phyloP scores from a whole-genome alignment of 2,329 filamentous ascomycete genomes.

The Boeremia exigua region DNA sequence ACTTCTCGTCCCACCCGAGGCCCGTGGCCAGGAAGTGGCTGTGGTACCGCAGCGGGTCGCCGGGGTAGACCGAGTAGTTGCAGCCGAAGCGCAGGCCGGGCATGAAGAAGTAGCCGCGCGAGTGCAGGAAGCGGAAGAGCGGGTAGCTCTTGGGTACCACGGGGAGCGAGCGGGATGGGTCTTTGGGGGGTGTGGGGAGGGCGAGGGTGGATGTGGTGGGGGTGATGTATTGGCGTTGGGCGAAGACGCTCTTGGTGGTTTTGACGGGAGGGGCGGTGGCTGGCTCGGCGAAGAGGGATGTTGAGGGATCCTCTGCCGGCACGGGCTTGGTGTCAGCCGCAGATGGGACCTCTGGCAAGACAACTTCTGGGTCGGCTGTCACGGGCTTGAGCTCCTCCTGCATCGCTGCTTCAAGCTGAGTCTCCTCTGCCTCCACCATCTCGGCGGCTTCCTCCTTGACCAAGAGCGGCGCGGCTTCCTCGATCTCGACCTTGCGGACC shows the following conservation, averaged over 20 bases:
- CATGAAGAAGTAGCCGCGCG: slow-evolving; percentile 81
- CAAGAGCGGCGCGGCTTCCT: slow-evolving; percentile 4
- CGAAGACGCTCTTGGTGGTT: slow-evolving; percentile 20
- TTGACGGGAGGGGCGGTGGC: slow-evolving; percentile 14
- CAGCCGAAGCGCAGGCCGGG: slow-evolving; percentile 94
- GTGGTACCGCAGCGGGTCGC: slow-evolving; percentile 92
- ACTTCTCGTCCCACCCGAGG: slow-evolving; percentile 84
- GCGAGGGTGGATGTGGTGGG: slow-evolving; percentile 54
- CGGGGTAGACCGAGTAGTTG: slow-evolving; percentile 92
- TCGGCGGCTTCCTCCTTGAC: slow-evolving; percentile 1
- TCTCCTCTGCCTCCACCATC: neutral
- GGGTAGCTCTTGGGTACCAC: slow-evolving; percentile 62
- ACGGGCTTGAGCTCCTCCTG: slow-evolving; percentile 6
- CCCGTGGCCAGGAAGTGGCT: slow-evolving; percentile 91
- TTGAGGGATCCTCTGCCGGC: slow-evolving; percentile 3
- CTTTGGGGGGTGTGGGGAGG: slow-evolving; percentile 27
- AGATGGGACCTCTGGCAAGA: neutral
- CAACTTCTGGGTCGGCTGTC: slow-evolving; percentile 6
- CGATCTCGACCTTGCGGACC: neutral
- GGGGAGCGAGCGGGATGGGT: slow-evolving; percentile 40
- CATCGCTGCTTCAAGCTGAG: slow-evolving; percentile 7
- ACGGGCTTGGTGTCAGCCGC: neutral
- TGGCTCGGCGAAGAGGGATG: slow-evolving; percentile 36
- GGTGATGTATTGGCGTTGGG: slow-evolving; percentile 49
- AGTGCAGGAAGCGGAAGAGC: slow-evolving; percentile 81